Evolutionary conservation across 192 early-diverging fungal species (phyloP).

Genomic region (Diversispora eburnea): DNA sequence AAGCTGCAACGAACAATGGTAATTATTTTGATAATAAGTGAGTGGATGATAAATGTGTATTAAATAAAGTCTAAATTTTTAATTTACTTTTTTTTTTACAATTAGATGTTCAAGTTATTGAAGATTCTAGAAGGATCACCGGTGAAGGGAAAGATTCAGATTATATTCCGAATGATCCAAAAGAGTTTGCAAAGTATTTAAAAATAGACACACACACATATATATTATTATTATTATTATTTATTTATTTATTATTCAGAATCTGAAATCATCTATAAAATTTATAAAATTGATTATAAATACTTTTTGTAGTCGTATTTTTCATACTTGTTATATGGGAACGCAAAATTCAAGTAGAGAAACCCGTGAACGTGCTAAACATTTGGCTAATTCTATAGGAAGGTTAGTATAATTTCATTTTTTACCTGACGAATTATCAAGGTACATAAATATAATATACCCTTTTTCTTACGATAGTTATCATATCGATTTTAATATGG

Average conservation of each 20-base stretch:
- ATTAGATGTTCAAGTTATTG: slow-evolving; percentile 56
- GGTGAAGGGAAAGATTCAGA: slow-evolving; percentile 53
- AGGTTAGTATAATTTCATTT: slow-evolving; percentile 37
- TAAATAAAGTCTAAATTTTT: neutral
- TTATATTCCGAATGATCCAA: slow-evolving; percentile 72
- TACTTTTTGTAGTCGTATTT: slow-evolving; percentile 53
- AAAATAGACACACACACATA: too few relatives aligned
- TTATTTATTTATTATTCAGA: neutral
- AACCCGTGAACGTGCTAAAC: slow-evolving; percentile 75
- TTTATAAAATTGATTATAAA: too few relatives aligned
- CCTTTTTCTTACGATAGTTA: slow-evolving; percentile 54
- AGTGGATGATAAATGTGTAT: neutral
- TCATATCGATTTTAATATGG: slow-evolving; percentile 89
- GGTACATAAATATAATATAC: neutral
- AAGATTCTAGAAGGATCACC: slow-evolving; percentile 63
- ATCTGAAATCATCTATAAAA: too few relatives aligned
- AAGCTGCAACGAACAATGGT: slow-evolving; percentile 60
- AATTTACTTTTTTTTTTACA: neutral
- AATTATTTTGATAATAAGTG: neutral
- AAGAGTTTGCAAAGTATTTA: slow-evolving; percentile 72
- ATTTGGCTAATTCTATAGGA: slow-evolving; percentile 77
- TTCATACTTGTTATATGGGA: slow-evolving; percentile 97
- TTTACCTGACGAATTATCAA: neutral
- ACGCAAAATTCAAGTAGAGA: slow-evolving; percentile 85
- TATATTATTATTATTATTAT: slow-evolving; percentile 11